A percentile compares a stretch with the other conserved stretches of the same genome.
phyloP scores from a whole-genome alignment of 179 eudicot species.

The Amaranthus tricolor region DNA sequence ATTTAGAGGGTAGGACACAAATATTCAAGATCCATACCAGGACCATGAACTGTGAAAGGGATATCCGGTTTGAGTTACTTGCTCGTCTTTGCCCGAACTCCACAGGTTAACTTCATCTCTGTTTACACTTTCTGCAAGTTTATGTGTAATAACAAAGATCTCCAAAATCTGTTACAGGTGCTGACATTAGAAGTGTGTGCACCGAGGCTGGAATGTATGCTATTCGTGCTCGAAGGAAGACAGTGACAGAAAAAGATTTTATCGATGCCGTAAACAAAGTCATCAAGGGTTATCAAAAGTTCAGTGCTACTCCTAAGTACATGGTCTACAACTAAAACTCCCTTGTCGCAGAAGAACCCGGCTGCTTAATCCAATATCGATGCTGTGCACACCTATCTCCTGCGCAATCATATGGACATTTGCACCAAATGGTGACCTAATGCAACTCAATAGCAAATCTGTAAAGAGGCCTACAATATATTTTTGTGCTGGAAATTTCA shows the following conservation, averaged over 20 bases:
- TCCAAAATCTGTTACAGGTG: constrained; percentile 45
- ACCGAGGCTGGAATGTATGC: constrained; percentile 98
- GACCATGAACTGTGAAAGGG: constrained; percentile 98
- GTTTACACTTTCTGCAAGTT: not conserved
- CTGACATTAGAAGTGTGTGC: constrained; percentile 95
- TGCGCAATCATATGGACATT: not conserved
- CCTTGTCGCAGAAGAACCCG: not conserved
- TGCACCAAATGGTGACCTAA: not conserved
- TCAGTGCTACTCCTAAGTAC: constrained; percentile 94
- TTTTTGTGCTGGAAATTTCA: not conserved
- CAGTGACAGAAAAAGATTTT: constrained; percentile 89
- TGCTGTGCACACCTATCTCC: not conserved
- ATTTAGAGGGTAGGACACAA: constrained; percentile 91
- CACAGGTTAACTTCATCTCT: constrained; percentile 46
- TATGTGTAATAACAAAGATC: not conserved
- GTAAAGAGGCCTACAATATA: not conserved
- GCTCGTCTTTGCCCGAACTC: constrained; percentile 98
- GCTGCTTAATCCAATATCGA: not conserved
- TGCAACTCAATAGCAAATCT: not conserved
- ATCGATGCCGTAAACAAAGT: constrained; percentile 95
- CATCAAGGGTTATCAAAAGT: constrained; percentile 93
- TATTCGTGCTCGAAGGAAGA: constrained; percentile 88
- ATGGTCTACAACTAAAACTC: constrained; percentile 76
- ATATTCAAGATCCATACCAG: constrained; percentile 94
- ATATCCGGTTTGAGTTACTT: constrained; percentile 85